These are phyloP conservation scores for Oryza australiensis DNA, from an alignment of 176 grass and related monocot genomes.

Conservation along the genomic window DNA sequence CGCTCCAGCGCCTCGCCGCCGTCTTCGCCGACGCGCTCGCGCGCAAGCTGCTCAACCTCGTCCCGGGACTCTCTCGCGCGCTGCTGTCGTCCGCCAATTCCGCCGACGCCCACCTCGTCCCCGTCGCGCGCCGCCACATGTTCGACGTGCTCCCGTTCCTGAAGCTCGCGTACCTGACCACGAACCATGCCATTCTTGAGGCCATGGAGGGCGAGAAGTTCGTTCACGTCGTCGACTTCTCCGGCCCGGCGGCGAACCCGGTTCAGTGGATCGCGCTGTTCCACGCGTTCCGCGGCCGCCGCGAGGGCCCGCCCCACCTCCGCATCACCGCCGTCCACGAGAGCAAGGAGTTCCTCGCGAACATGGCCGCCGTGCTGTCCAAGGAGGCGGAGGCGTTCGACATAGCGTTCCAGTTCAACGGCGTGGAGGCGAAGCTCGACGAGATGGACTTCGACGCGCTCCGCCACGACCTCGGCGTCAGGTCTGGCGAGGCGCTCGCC, in stretches of 20 bases:
- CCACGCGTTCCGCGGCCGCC: conserved; percentile 50
- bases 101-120: conserved; percentile 10
- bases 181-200: conserved; percentile 72
- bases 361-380: conserved; percentile 43
- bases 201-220: conserved; percentile 62
- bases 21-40: conserved; percentile 67
- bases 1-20: conserved; percentile 64
- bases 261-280: conserved; percentile 77
- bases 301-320: conserved; percentile 51
- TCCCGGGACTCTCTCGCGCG: conserved; percentile 29
- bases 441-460: conserved; percentile 42
- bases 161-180: conserved; percentile 71
- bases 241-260: conserved; percentile 48
- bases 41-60: conserved; percentile 41
- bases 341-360: conserved; percentile 28
- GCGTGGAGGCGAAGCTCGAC: conserved; percentile 41
- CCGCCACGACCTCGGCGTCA: conserved; percentile 34
- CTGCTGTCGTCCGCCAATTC: not conserved
- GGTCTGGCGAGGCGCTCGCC: conserved; percentile 59
- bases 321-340: conserved; percentile 58
- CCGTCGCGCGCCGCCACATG: conserved; percentile 42
- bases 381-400: conserved; percentile 57
- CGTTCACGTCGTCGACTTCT: conserved; percentile 72
- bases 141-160: conserved; percentile 54
- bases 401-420: conserved; percentile 60